Evolutionary conservation across 2,329 filamentous ascomycete species (phyloP).

Genomic region (Trichoderma hamatum): DNA sequence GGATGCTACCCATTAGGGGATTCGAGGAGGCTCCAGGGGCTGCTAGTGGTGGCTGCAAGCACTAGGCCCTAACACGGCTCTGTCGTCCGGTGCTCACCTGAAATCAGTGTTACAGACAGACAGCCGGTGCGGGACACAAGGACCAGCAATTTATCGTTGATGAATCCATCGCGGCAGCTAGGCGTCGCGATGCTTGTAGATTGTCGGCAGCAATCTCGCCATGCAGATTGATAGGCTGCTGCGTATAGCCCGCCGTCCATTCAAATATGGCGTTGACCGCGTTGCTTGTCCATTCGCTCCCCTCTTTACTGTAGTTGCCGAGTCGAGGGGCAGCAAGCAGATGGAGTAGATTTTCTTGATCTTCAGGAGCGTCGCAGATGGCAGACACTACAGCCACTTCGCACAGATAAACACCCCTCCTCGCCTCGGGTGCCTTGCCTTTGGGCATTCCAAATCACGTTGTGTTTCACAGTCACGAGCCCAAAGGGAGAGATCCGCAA

Average conservation of each 20-base stretch:
- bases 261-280: not conserved
- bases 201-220: not conserved
- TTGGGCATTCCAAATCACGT: not conserved
- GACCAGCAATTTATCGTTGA: slow-evolving; percentile 11
- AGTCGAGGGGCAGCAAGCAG: not conserved
- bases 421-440: not conserved
- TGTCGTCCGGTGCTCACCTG: slow-evolving; percentile 22
- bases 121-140: slow-evolving; percentile 17
- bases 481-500: slow-evolving; percentile 6
- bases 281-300: not conserved
- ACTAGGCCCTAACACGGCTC: slow-evolving; percentile 24
- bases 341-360: not conserved
- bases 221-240: not conserved
- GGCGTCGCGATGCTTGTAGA: not conserved
- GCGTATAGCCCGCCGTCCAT: not conserved
- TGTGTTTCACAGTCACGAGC: slow-evolving; percentile 7
- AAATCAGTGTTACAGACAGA: slow-evolving; percentile 27
- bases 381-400: not conserved
- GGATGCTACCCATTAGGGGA: slow-evolving; percentile 8
- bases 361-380: slow-evolving; percentile 19
- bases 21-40: not conserved
- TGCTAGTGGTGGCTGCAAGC: slow-evolving; percentile 23
- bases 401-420: not conserved
- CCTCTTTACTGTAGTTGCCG: not conserved
- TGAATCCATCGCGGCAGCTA: not conserved